phyloP scores from a whole-genome alignment of 768 basidiomycete species.

The Trametes cubensis region DNA sequence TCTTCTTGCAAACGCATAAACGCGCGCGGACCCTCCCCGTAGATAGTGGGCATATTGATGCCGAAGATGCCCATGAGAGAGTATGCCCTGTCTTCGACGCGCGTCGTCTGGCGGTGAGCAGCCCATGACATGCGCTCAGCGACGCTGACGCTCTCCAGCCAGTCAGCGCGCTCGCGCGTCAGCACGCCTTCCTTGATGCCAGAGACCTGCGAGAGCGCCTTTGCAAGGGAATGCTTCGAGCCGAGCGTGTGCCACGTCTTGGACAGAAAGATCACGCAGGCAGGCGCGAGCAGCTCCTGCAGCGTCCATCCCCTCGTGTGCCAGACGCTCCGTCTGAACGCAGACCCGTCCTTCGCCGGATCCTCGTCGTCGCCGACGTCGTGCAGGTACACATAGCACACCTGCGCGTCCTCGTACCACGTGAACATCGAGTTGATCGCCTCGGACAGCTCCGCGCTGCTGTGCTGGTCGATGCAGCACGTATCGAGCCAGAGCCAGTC shows the following conservation, averaged over 20 bases:
- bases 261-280: not conserved
- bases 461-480: slow-evolving; percentile 8
- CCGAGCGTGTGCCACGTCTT: not conserved
- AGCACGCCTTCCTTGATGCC: not conserved
- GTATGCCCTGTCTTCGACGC: slow-evolving; percentile 4
- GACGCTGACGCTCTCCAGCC: slow-evolving; percentile 2
- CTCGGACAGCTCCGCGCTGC: slow-evolving; percentile 7
- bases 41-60: not conserved
- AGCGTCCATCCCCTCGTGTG: not conserved
- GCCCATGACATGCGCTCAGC: slow-evolving; percentile 13
- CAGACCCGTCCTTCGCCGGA: not conserved
- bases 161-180: not conserved
- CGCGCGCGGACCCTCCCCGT: slow-evolving; percentile 1
- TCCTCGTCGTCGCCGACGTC: slow-evolving; percentile 2
- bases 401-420: slow-evolving; percentile 3
- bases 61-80: slow-evolving; percentile 11
- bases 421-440: slow-evolving; percentile 5
- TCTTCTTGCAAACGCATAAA: not conserved
- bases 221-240: not conserved
- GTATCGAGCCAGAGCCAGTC: slow-evolving; percentile 10
- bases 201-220: not conserved
- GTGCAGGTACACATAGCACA: not conserved
- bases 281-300: not conserved
- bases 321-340: slow-evolving; percentile 4
- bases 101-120: not conserved